Evolutionary conservation across 2,329 filamentous ascomycete genomes (phyloP).

Genomic region (Claviceps sp.): DNA sequence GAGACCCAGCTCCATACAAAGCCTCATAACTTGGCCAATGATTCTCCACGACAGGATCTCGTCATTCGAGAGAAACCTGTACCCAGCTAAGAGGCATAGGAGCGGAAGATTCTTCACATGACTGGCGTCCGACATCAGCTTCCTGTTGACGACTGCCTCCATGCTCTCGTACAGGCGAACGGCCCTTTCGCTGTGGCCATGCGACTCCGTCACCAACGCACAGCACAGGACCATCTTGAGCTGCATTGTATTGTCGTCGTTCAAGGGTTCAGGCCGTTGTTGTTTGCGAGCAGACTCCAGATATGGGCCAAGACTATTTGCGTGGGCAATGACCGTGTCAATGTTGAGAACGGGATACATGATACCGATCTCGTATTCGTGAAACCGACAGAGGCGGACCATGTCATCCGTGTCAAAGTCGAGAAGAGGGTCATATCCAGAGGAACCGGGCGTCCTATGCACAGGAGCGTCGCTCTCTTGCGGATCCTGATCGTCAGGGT

Average conservation of each 20-base stretch:
- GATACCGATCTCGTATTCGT: slow-evolving; percentile 80
- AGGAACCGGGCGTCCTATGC: slow-evolving; percentile 19
- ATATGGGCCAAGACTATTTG: slow-evolving; percentile 55
- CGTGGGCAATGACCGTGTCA: slow-evolving; percentile 55
- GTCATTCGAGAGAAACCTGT: slow-evolving; percentile 75
- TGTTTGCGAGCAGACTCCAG: slow-evolving; percentile 41
- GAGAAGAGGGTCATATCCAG: slow-evolving; percentile 61
- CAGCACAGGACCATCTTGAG: slow-evolving; percentile 77
- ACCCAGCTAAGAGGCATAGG: slow-evolving; percentile 43
- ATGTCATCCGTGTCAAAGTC: slow-evolving; percentile 67
- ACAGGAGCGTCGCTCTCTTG: slow-evolving; percentile 9
- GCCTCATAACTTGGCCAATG: slow-evolving; percentile 67
- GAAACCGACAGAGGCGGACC: slow-evolving; percentile 61
- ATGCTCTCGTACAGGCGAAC: slow-evolving; percentile 64
- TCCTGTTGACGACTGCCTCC: slow-evolving; percentile 55
- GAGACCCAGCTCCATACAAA: slow-evolving; percentile 73
- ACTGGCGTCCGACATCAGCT: slow-evolving; percentile 40
- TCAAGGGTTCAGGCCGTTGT: slow-evolving; percentile 24
- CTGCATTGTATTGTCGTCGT: slow-evolving; percentile 46
- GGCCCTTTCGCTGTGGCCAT: slow-evolving; percentile 65
- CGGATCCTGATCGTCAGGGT: slow-evolving; percentile 44
- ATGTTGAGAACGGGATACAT: slow-evolving; percentile 86
- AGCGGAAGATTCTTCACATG: slow-evolving; percentile 36
- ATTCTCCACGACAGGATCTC: slow-evolving; percentile 78
- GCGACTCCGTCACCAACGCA: slow-evolving; percentile 63